Conservation (phyloP, 2,329 filamentous ascomycete species). For the Fusarium lyarnte region DNA sequence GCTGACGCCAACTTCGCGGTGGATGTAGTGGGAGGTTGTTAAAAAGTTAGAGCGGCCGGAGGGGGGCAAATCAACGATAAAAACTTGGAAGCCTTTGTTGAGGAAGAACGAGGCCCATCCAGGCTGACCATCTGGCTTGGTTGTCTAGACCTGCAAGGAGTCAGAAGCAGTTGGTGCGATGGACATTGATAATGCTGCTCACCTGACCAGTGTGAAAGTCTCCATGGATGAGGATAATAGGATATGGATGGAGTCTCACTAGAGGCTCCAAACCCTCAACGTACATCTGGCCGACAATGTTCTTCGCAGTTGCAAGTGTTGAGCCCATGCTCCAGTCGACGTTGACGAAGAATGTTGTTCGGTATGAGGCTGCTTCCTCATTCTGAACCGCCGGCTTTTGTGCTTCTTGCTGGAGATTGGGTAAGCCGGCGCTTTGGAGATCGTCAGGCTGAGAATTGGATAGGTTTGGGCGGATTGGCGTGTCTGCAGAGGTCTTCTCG, state of each 20-base stretch:
- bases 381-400: neutral
- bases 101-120: conserved; percentile 60
- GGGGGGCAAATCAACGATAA: conserved; percentile 54
- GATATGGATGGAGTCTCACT: conserved; percentile 20
- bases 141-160: conserved; percentile 50
- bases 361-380: conserved; percentile 20
- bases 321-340: conserved; percentile 33
- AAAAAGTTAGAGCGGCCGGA: conserved; percentile 50
- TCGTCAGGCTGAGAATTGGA: neutral
- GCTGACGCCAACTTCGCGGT: conserved; percentile 29
- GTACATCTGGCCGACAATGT: conserved; percentile 47
- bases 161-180: neutral
- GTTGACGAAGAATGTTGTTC: conserved; percentile 43
- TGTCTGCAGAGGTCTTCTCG: neutral
- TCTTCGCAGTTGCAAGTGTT: conserved; percentile 14
- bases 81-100: conserved; percentile 53
- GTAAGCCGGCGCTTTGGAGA: neutral
- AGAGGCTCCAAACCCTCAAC: conserved; percentile 47
- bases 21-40: conserved; percentile 28
- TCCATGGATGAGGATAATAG: conserved; percentile 50
- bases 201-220: conserved; percentile 50
- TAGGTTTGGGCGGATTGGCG: neutral
- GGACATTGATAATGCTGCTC: neutral
- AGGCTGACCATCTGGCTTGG: conserved; percentile 57
- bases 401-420: neutral